These are phyloP conservation scores for Solanum pinnatisectum DNA, from an alignment of 257 asterid species.

Conservation along the genomic window DNA sequence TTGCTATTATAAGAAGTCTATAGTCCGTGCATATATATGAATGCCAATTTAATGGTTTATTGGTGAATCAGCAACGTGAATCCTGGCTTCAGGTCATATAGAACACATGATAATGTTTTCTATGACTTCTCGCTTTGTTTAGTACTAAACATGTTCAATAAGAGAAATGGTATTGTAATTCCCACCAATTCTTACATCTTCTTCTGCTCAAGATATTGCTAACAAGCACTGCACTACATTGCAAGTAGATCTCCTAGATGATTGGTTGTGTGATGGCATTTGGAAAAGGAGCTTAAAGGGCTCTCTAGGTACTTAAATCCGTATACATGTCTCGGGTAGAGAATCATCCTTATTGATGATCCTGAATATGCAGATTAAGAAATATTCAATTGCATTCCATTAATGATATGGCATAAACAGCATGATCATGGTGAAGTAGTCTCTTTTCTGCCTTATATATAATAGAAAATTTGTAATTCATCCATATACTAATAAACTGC, in stretches of 20 bases:
- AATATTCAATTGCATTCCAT: not conserved
- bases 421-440: not conserved
- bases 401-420: not conserved
- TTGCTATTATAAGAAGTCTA: not conserved
- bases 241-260: slow-evolving; percentile 1
- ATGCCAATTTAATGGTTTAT: not conserved
- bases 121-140: not conserved
- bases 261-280: not conserved
- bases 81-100: not conserved
- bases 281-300: not conserved
- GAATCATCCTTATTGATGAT: not conserved
- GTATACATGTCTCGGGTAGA: not conserved
- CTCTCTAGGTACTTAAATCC: not conserved
- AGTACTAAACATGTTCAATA: not conserved
- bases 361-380: not conserved
- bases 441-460: not conserved
- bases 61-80: not conserved
- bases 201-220: not conserved
- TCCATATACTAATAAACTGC: not conserved
- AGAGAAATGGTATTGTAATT: not conserved
- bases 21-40: not conserved
- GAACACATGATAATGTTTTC: not conserved
- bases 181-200: not conserved
- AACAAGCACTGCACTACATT: not conserved
- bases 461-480: not conserved